Percentiles rank a stretch among this genome's conserved stretches.
phyloP scores from a whole-genome alignment of 805 yeast species.

The Candida loeiensis region DNA sequence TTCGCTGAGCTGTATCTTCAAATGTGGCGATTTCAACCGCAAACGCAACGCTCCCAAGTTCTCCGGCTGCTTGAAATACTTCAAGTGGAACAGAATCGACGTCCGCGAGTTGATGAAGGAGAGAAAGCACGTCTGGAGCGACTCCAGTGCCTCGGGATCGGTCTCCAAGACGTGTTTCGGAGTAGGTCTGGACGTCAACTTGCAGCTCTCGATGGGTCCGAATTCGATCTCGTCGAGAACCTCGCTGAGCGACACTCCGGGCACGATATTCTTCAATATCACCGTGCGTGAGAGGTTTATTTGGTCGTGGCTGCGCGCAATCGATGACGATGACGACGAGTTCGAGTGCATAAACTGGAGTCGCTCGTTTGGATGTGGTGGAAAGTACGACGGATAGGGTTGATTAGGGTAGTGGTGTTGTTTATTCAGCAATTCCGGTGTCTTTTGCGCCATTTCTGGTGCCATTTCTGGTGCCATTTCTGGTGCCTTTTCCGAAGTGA shows the following conservation, averaged over 20 bases:
- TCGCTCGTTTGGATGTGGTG: background rate
- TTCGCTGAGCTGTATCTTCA: conserved; percentile 31
- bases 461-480: background rate
- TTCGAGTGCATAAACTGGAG: background rate
- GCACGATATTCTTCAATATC: conserved; percentile 26
- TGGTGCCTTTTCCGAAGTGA: no score
- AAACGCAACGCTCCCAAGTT: conserved; percentile 24
- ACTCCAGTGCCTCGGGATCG: conserved; percentile 12
- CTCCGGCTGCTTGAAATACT: conserved; percentile 25
- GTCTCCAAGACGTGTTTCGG: conserved; percentile 15
- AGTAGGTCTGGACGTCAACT: conserved; percentile 33
- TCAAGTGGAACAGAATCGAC: conserved; percentile 30
- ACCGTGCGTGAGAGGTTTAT: conserved; percentile 37
- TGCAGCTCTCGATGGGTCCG: conserved; percentile 64
- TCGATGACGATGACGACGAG: background rate
- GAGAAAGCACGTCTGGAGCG: conserved; percentile 29
- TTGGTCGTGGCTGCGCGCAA: conserved; percentile 22
- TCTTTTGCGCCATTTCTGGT: background rate
- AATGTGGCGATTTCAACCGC: conserved; percentile 22
- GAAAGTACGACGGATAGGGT: no score
- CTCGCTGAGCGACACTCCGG: conserved; percentile 24
- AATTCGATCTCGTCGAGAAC: conserved; percentile 46
- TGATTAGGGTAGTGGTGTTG: background rate
- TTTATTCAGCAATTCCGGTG: no score
- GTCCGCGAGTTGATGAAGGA: conserved; percentile 36